phyloP scores from a whole-genome alignment of 2,329 filamentous ascomycete species.

The Microcyclospora tardicrescens region DNA sequence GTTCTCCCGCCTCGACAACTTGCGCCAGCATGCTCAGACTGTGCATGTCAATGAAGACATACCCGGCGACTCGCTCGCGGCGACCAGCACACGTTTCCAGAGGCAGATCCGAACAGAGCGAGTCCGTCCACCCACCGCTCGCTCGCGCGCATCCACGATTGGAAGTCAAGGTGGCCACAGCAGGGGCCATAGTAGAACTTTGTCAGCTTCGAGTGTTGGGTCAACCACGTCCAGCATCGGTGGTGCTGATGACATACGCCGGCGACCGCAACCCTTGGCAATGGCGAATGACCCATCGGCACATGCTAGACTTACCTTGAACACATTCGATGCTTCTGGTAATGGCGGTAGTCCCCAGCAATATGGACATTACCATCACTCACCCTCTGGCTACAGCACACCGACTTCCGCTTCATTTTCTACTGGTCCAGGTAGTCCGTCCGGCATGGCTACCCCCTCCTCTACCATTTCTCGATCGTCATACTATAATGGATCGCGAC shows the following conservation, averaged over 20 bases:
- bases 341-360: conserved; percentile 47
- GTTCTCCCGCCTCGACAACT: conserved; percentile 88
- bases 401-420: conserved; percentile 77
- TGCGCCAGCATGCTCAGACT: conserved; percentile 92
- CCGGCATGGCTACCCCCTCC: conserved; percentile 57
- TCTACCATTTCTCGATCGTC: conserved; percentile 56
- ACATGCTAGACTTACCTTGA: conserved; percentile 52
- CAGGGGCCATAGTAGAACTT: conserved; percentile 69
- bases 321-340: conserved; percentile 46
- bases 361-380: conserved; percentile 53
- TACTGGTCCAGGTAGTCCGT: conserved; percentile 61
- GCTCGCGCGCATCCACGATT: conserved; percentile 64
- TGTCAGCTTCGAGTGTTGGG: conserved; percentile 77
- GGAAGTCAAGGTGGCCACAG: conserved; percentile 55
- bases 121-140: conserved; percentile 57
- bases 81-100: conserved; percentile 82
- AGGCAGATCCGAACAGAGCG: conserved; percentile 81
- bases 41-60: conserved; percentile 98
- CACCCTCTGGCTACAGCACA: conserved; percentile 64
- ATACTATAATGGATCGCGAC: conserved; percentile 61
- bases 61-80: conserved; percentile 81
- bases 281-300: conserved; percentile 55
- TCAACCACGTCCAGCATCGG: conserved; percentile 60
- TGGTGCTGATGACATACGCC: conserved; percentile 51
- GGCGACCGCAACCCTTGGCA: conserved; percentile 67